Base-by-base conservation (phyloP, 177 flowering plant genomes). In the Vitis hybrid region DNA sequence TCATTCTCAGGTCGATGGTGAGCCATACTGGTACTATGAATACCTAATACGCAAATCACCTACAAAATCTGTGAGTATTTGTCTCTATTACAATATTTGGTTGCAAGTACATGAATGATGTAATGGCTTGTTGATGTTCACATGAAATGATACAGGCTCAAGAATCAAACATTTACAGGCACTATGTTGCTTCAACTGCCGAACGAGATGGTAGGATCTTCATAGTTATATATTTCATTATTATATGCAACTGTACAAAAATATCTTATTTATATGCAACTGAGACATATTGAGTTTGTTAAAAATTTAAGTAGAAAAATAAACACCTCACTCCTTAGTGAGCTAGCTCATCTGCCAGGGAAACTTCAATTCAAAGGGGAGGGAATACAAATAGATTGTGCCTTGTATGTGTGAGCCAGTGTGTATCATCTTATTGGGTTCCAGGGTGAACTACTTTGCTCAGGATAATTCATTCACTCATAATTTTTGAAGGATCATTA, bases 11-110 rank as follows among this genome's bases (percentile, higher is more conserved):
- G 78, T 95, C 77, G 93, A 91, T 75, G 96, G 97, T 19, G 94
- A 89, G 72, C 88, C 88, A 68, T 95, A 91, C 66, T 95, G 97
- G 97, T 88, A 83, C 72, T 95, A 89, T 70, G 97, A 95, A 33
- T 93, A 95, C 83, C 85, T 95, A 51, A 84, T 91, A 50, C 90
- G 98, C 64, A 95, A 95, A 76, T 93, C 99, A 71, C 99, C 98
- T 8, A 91, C 96, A 15, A 87, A 82, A 74, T 68, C 76, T 56
- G 99, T 91, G 71, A 80, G 91, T 84, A 5, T 66, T 72, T 18
- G 18, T 64, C 58, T 45, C n/a, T 56, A 39, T 39, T 5, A 51
- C 21, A 45, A 2, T 19, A 31, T 52, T 56, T 51, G 12, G 14
- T 60, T 2, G 26, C 45, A 69, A 52, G 10, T 29, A 45, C 51